Conservation (phyloP, 2,329 filamentous ascomycete genomes). For the Aspergillus proliferans region DNA sequence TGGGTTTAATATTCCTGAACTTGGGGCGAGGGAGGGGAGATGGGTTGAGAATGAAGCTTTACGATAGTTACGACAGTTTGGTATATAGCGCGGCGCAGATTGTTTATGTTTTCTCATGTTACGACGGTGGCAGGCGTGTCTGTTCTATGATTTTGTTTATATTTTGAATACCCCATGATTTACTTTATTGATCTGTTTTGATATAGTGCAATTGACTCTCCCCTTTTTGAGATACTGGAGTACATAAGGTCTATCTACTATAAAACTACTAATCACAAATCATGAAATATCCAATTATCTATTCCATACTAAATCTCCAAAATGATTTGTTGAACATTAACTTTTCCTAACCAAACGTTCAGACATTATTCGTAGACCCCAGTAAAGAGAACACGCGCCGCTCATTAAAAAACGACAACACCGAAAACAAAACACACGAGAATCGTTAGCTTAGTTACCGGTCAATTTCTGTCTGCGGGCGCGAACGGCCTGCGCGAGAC, state of each 20-base stretch:
- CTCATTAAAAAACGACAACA: background rate
- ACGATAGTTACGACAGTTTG: background rate
- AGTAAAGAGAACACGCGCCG: too few relatives aligned
- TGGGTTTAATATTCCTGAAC: conserved; percentile 30
- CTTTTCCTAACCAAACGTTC: too few relatives aligned
- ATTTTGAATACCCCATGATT: background rate
- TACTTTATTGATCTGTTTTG: too few relatives aligned
- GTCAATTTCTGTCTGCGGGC: conserved; percentile 55
- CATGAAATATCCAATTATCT: too few relatives aligned
- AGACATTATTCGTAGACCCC: too few relatives aligned
- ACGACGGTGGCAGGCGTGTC: background rate
- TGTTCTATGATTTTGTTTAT: too few relatives aligned
- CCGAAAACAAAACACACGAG: background rate
- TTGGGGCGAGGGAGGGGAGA: conserved; percentile 15
- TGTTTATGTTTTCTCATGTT: background rate
- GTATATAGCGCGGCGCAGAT: background rate
- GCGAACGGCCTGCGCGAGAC: conserved; percentile 72
- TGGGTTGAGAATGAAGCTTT: conserved; percentile 12
- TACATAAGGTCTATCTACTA: too few relatives aligned
- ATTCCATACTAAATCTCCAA: too few relatives aligned
- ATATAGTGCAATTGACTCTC: too few relatives aligned
- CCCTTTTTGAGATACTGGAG: too few relatives aligned
- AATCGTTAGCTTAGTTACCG: conserved; percentile 11
- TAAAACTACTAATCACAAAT: too few relatives aligned
- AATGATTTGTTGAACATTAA: too few relatives aligned